Percentiles rank a stretch among this genome's conserved stretches.
Conservation (phyloP, 192 early-diverging fungal species). For the Lunasporangiospora selenospora region DNA sequence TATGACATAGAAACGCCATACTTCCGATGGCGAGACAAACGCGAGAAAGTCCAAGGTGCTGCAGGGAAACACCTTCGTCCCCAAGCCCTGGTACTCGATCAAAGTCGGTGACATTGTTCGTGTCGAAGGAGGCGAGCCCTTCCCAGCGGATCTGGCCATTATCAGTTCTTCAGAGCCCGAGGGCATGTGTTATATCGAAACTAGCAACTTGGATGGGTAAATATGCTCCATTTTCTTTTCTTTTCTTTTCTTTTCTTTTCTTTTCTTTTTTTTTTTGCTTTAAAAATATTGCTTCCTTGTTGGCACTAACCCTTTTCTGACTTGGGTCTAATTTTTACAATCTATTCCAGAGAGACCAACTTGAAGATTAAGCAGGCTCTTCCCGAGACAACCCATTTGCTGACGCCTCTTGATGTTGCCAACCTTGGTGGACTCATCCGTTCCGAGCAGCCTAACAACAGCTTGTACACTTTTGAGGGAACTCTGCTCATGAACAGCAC, state of each 20-base stretch:
- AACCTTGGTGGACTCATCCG: slow-evolving; percentile 74
- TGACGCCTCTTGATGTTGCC: slow-evolving; percentile 74
- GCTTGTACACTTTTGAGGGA: slow-evolving; percentile 96
- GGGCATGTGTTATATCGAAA: slow-evolving; percentile 97
- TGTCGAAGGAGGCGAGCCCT: slow-evolving; percentile 85
- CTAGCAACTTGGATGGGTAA: slow-evolving; percentile 95
- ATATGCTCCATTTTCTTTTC: slow-evolving; percentile 8
- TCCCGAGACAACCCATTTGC: slow-evolving; percentile 78
- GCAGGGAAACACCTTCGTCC: slow-evolving; percentile 69
- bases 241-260: neutral
- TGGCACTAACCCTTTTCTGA: neutral
- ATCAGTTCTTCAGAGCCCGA: slow-evolving; percentile 94
- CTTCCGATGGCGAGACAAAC: slow-evolving; percentile 78
- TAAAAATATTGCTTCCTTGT: neutral
- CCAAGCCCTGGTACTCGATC: slow-evolving; percentile 80
- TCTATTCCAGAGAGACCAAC: slow-evolving; percentile 84
- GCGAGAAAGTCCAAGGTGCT: slow-evolving; percentile 68
- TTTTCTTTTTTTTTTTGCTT: slow-evolving; percentile 1
- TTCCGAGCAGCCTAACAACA: slow-evolving; percentile 95
- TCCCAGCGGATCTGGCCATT: slow-evolving; percentile 93
- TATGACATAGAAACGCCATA: slow-evolving; percentile 69
- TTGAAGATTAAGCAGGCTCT: slow-evolving; percentile 96
- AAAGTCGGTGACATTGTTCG: slow-evolving; percentile 94
- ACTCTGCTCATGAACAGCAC: slow-evolving; percentile 64
- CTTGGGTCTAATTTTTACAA: neutral